Percentiles rank a stretch among this genome's conserved stretches.
These are phyloP conservation scores for Malus hybrid DNA, from an alignment of 331 rosid genomes.

Conservation along the genomic window DNA sequence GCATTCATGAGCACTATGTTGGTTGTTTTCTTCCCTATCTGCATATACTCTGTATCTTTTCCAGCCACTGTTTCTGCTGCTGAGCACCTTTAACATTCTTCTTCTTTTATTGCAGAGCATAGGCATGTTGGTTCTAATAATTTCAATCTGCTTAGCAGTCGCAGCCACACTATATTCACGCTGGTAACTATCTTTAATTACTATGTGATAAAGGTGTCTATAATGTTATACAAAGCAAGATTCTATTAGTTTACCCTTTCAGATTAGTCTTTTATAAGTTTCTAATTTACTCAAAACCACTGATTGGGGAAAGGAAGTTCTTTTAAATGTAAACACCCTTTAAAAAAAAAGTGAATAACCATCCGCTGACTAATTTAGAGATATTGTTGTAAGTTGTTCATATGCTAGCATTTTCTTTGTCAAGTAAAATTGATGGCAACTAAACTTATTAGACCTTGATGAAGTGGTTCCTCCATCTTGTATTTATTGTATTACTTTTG, in stretches of 20 bases:
- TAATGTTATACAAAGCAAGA: neutral
- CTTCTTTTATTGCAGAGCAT: constrained; percentile 36
- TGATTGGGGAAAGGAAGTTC: neutral
- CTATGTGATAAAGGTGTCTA: neutral
- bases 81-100: constrained; percentile 6
- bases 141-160: constrained; percentile 50
- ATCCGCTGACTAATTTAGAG: neutral
- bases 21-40: neutral
- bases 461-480: neutral
- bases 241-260: neutral
- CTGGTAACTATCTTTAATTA: constrained; percentile 26
- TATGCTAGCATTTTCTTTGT: neutral
- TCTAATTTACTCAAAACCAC: neutral
- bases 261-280: neutral
- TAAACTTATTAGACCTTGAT: neutral
- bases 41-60: neutral
- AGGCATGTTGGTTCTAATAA: constrained; percentile 54
- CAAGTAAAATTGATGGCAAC: neutral
- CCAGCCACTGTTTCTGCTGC: neutral
- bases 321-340: neutral
- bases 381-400: neutral
- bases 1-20: neutral
- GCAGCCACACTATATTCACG: constrained; percentile 55
- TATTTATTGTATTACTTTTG: neutral
- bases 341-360: neutral